These are phyloP conservation scores for Tubosaeta brunneosetosa DNA, from an alignment of 768 basidiomycete species.

Conservation along the genomic window DNA sequence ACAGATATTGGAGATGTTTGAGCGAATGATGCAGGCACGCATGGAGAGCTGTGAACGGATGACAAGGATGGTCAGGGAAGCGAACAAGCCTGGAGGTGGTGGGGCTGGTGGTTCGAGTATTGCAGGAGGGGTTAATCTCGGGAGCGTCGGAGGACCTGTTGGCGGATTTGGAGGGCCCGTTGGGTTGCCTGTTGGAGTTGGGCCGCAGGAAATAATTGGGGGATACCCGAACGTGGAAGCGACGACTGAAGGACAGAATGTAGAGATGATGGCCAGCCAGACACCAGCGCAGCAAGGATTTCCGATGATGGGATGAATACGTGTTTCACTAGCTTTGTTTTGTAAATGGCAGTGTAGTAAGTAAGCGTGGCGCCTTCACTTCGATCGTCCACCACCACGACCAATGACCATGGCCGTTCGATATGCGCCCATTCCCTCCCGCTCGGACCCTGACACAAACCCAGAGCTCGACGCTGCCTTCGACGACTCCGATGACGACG, in stretches of 20 bases:
- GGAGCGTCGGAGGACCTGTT: slow-evolving; percentile 27
- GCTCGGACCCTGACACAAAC: slow-evolving; percentile 42
- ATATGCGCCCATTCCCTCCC: slow-evolving; percentile 65
- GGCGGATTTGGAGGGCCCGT: slow-evolving; percentile 29
- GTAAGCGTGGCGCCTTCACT: neutral
- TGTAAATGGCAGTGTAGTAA: slow-evolving; percentile 10
- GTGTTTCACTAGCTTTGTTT: neutral
- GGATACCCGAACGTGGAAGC: slow-evolving; percentile 12
- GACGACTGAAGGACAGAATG: slow-evolving; percentile 4
- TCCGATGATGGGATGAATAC: slow-evolving; percentile 11
- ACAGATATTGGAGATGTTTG: slow-evolving; percentile 62
- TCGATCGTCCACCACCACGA: neutral
- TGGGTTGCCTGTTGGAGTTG: slow-evolving; percentile 19
- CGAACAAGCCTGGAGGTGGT: slow-evolving; percentile 21
- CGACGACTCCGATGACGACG: slow-evolving; percentile 72
- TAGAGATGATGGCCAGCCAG: slow-evolving; percentile 13
- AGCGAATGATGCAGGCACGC: slow-evolving; percentile 66
- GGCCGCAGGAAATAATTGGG: slow-evolving; percentile 18
- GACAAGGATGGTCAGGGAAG: slow-evolving; percentile 46
- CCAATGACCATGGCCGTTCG: slow-evolving; percentile 44
- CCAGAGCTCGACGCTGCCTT: slow-evolving; percentile 86
- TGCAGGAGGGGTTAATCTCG: slow-evolving; percentile 10
- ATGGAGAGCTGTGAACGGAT: slow-evolving; percentile 74
- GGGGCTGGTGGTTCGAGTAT: slow-evolving; percentile 6
- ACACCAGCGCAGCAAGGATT: slow-evolving; percentile 21